Evolutionary conservation across 139 green algal genomes (phyloP).

Genomic region (Chlorella vulgaris): DNA sequence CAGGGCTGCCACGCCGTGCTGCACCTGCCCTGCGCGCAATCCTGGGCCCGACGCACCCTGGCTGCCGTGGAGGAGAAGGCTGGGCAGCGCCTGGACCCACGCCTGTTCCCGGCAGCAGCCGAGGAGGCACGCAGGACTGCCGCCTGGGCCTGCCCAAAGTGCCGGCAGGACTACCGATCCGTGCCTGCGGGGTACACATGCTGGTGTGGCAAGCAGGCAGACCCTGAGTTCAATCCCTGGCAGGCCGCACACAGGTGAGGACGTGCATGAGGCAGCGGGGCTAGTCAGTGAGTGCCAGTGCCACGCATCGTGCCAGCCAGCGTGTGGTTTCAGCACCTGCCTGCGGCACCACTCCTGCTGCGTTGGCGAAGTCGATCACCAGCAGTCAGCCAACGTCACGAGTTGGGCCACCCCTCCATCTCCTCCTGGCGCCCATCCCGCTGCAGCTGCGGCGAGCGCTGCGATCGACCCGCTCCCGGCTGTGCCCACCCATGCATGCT

Average conservation of each 20-base stretch:
- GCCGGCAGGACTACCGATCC: constrained; percentile 40
- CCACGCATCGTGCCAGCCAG: no score
- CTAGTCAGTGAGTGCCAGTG: no score
- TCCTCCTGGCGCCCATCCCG: no score
- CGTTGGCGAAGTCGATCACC: no score
- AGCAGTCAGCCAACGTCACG: no score
- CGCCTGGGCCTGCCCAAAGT: constrained; percentile 85
- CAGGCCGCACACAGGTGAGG: constrained; percentile 57
- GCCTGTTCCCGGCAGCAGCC: constrained; percentile 24
- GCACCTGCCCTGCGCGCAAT: constrained; percentile 77
- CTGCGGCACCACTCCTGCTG: no score
- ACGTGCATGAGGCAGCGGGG: no score
- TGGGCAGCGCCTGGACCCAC: neutral
- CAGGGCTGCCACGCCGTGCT: constrained; percentile 68
- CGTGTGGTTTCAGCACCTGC: no score
- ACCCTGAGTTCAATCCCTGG: constrained; percentile 67
- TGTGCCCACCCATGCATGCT: constrained; percentile 78
- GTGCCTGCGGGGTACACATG: constrained; percentile 69
- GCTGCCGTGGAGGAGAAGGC: constrained; percentile 38
- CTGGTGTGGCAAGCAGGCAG: constrained; percentile 73
- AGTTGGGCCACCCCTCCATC: no score
- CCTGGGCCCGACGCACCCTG: constrained; percentile 74
- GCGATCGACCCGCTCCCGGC: constrained; percentile 45
- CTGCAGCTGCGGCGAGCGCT: constrained; percentile 70
- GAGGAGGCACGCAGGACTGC: constrained; percentile 18